phyloP scores from a whole-genome alignment of 2,329 filamentous ascomycete genomes.

The Pleurostoma richardsiae region DNA sequence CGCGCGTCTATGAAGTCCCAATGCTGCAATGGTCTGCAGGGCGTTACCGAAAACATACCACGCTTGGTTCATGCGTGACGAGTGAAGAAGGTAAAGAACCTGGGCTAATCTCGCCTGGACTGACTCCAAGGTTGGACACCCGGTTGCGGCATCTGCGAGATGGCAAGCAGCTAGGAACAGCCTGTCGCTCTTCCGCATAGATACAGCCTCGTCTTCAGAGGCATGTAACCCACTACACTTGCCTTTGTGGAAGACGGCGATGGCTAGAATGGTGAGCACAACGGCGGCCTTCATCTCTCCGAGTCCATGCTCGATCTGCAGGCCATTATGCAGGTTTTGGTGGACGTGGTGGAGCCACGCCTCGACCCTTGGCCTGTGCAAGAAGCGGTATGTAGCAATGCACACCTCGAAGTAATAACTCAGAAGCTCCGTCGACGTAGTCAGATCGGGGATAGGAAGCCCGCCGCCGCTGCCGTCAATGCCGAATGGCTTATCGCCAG shows the following conservation, averaged over 20 bases:
- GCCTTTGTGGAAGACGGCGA: conserved; percentile 38
- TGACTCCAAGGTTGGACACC: conserved; percentile 46
- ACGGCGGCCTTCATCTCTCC: conserved; percentile 40
- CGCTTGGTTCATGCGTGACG: conserved; percentile 54
- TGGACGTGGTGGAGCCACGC: conserved; percentile 27
- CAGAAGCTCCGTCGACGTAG: conserved; percentile 14
- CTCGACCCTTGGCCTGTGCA: conserved; percentile 46
- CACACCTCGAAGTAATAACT: conserved; percentile 53
- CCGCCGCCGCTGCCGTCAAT: conserved; percentile 5
- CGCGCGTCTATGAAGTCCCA: conserved; percentile 27
- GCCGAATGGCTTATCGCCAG: conserved; percentile 22
- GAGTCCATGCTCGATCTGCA: conserved; percentile 29
- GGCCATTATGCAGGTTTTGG: conserved; percentile 21
- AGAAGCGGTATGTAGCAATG: conserved; percentile 52
- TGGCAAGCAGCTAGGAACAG: conserved; percentile 33
- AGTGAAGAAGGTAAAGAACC: conserved; percentile 52
- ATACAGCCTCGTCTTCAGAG: conserved; percentile 10
- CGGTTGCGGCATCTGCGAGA: conserved; percentile 41
- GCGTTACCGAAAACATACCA: conserved; percentile 56
- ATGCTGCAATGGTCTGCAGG: conserved; percentile 42
- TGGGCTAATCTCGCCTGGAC: conserved; percentile 52
- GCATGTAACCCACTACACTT: conserved; percentile 20
- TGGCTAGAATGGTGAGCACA: conserved; percentile 41
- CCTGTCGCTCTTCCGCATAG: conserved; percentile 23
- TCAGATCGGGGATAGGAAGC: conserved; percentile 10